Evolutionary conservation across 2,329 filamentous ascomycete genomes (phyloP).

Genomic region (Sporothrix inflata): DNA sequence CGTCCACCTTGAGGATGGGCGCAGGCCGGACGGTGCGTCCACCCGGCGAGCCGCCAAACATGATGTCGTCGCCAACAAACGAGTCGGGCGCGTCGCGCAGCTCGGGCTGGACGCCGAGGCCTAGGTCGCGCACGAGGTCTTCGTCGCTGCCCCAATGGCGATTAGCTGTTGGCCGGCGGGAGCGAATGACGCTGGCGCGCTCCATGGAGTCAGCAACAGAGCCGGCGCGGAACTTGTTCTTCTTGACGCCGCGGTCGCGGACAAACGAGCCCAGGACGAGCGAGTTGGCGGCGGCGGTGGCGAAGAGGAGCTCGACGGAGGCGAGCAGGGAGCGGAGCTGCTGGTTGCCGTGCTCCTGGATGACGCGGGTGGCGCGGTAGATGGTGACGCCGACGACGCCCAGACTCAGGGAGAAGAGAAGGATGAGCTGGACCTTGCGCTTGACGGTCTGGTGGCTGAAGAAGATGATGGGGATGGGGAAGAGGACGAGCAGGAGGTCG

Average conservation of each 20-base stretch:
- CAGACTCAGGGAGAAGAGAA: conserved; percentile 84
- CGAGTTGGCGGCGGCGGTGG: conserved; percentile 83
- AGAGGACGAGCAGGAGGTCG: conserved; percentile 82
- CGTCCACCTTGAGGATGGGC: conserved; percentile 41
- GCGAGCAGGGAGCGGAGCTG: conserved; percentile 88
- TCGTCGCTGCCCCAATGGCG: conserved; percentile 87
- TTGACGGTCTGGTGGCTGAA: conserved; percentile 74
- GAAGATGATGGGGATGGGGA: conserved; percentile 87
- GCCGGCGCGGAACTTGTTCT: conserved; percentile 74
- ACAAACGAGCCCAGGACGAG: conserved; percentile 92
- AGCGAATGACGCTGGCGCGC: conserved; percentile 43
- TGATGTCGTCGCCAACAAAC: conserved; percentile 32
- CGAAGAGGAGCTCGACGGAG: conserved; percentile 87
- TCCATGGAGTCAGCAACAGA: conserved; percentile 68
- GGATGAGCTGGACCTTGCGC: conserved; percentile 76
- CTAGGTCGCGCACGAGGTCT: conserved; percentile 80
- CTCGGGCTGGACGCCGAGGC: conserved; percentile 65
- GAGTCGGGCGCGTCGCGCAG: conserved; percentile 47
- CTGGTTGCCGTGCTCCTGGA: conserved; percentile 71
- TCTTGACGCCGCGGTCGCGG: conserved; percentile 87
- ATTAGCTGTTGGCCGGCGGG: conserved; percentile 56
- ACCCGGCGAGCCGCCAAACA: neutral
- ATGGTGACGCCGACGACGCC: conserved; percentile 77
- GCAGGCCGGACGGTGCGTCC: conserved; percentile 8
- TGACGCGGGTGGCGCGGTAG: conserved; percentile 79